Evolutionary conservation across 164 flowering plant genomes (phyloP), one percentile per base, ranked within the genome.

Genomic region (Protea cynaroides): DNA sequence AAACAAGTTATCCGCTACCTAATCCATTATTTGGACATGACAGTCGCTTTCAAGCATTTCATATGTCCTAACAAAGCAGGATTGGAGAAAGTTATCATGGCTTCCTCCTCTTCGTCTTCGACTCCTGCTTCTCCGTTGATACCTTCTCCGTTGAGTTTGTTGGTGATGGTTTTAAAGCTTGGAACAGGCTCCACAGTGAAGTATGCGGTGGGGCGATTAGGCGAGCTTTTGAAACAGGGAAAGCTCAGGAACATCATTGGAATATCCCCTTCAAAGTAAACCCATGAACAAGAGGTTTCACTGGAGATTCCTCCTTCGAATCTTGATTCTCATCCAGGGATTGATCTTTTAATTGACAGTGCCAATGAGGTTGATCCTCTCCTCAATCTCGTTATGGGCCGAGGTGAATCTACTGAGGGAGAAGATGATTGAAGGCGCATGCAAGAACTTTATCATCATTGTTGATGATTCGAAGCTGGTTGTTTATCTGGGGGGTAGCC

Each of bases 111-210:
- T 1, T 22, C 78, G 9, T 18, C 72, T 19, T 25, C 49, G 49
- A 15, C 11, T 44, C 49, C n/a, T n/a, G n/a, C 49, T 44, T 44
- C 77, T 3, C 56, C 71, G n/a, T n/a, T n/a, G n/a, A n/a, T n/a
- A 0, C 11, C 74, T 21, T 62, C 17, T 8, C 49, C 81, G 97
- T 93, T 6, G 97, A 88, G 68, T 87, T 74, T 47, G 96, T 93
- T 9, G 75, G 98, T 94, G n/a, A 93, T 93, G 98, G 92, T 93
- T 24, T 54, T 93, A 12, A 97, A 96, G 11, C 74, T 93, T 13
- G 98, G 98, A 18, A 93, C 98, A 2, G 98, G 98, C 12, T 90
- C 97, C n/a, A 93, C 98, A 7, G 96, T 97, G 25, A 69, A 65
- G 38, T 85, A 79, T 70, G 97, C 96, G 12, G 89, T 93, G 12